Evolutionary conservation across 768 basidiomycete genomes (phyloP).

Genomic region (Macrocybe gigantea): DNA sequence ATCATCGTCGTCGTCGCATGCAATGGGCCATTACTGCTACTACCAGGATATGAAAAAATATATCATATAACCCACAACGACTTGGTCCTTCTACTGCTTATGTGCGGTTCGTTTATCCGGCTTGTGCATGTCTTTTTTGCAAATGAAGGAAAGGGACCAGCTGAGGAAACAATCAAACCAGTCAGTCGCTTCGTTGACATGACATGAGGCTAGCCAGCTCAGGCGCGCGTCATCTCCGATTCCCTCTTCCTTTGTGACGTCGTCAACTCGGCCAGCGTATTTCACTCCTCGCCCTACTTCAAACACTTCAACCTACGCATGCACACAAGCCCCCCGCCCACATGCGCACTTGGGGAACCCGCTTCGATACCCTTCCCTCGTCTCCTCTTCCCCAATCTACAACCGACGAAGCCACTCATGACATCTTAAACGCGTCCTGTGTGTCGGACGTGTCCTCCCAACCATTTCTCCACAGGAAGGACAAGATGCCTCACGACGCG

Average conservation of each 20-base stretch:
- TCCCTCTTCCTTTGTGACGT: no score
- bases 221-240: constrained; percentile 5
- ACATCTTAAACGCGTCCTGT: constrained; percentile 10
- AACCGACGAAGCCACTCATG: constrained; percentile 9
- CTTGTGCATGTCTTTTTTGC: no score
- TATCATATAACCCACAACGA: no score
- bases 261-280: no score
- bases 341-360: constrained; percentile 62
- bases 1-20: no score
- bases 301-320: constrained; percentile 16
- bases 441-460: constrained; percentile 17
- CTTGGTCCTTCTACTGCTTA: no score
- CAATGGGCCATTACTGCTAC: no score
- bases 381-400: constrained; percentile 37
- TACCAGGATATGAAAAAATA: no score
- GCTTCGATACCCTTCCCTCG: constrained; percentile 59
- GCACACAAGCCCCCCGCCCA: constrained; percentile 34
- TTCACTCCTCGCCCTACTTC: no score
- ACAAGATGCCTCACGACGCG: constrained; percentile 64
- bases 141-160: no score
- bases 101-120: no score
- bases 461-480: constrained; percentile 24
- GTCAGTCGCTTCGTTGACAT: constrained; percentile 31
- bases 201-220: constrained; percentile 39
- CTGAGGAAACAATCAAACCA: no score